Evolutionary conservation across 2,329 filamentous ascomycete genomes (phyloP).

Genomic region (Diplodia scrobiculata): DNA sequence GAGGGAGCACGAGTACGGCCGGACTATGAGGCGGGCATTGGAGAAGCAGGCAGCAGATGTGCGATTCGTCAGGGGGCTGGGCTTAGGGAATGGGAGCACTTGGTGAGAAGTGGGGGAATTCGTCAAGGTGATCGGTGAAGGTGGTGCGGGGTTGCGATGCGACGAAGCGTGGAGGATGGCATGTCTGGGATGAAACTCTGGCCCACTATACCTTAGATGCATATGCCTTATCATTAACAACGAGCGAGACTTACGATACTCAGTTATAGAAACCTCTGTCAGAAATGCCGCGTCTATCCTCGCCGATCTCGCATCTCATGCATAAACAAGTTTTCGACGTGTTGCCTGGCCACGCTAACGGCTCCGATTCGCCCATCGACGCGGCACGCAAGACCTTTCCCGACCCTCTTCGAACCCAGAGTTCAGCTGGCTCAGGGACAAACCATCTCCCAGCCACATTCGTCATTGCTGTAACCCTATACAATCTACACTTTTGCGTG

Average conservation of each 20-base stretch:
- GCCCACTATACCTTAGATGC: constrained; percentile 2
- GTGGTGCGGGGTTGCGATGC: background rate
- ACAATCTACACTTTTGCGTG: background rate
- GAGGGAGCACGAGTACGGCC: constrained; percentile 64
- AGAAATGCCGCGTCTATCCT: background rate
- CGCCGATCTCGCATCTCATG: background rate
- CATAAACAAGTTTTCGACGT: background rate
- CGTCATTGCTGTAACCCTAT: background rate
- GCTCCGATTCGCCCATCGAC: background rate
- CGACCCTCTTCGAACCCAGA: background rate
- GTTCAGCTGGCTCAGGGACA: background rate
- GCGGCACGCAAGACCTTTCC: background rate
- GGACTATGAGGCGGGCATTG: constrained; percentile 72
- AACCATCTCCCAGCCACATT: background rate
- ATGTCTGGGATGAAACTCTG: background rate
- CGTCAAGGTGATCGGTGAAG: background rate
- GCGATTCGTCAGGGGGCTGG: constrained; percentile 70
- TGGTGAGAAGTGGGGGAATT: background rate
- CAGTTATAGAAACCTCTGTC: background rate
- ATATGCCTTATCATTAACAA: background rate
- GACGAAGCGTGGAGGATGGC: no score
- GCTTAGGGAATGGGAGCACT: constrained; percentile 42
- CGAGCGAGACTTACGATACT: background rate
- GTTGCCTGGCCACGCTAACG: background rate
- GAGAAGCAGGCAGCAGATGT: constrained; percentile 78